These are phyloP conservation scores for Verticillium klebahnii DNA, from an alignment of 2,329 filamentous ascomycete genomes.

Conservation along the genomic window DNA sequence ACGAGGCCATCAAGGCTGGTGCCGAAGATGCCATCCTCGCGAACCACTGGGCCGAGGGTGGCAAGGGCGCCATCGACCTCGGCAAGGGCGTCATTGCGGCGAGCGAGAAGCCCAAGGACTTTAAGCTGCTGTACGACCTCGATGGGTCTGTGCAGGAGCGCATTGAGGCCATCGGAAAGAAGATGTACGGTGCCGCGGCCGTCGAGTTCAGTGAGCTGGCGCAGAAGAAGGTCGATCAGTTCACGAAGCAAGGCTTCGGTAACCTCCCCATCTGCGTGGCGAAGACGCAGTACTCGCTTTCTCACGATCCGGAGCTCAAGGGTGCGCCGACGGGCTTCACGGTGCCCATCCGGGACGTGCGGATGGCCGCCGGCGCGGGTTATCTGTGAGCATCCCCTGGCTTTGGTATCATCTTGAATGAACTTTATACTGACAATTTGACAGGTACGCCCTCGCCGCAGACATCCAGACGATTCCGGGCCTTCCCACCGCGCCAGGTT, in stretches of 20 bases:
- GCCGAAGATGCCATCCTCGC: conserved; percentile 90
- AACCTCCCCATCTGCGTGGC: conserved; percentile 94
- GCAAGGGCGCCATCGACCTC: conserved; percentile 82
- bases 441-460: conserved; percentile 82
- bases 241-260: conserved; percentile 85
- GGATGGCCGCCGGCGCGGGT: conserved; percentile 89
- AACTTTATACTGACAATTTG: conserved; percentile 21
- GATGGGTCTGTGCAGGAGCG: conserved; percentile 79
- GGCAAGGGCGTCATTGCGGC: conserved; percentile 83
- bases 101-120: conserved; percentile 77
- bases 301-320: conserved; percentile 89
- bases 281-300: conserved; percentile 97
- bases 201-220: conserved; percentile 94
- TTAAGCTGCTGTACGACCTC: conserved; percentile 80
- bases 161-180: conserved; percentile 83
- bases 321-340: conserved; percentile 93
- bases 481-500: conserved; percentile 89
- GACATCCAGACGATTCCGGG: conserved; percentile 99
- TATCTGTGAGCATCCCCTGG: conserved; percentile 62
- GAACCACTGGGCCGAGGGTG: conserved; percentile 96
- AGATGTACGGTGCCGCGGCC: conserved; percentile 88
- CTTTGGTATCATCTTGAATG: conserved; percentile 14
- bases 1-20: conserved; percentile 86
- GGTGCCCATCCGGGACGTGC: conserved; percentile 88
- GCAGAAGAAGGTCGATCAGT: conserved; percentile 93